Base-by-base conservation (phyloP, 768 basidiomycete species). In the Leccinum imitatum region DNA sequence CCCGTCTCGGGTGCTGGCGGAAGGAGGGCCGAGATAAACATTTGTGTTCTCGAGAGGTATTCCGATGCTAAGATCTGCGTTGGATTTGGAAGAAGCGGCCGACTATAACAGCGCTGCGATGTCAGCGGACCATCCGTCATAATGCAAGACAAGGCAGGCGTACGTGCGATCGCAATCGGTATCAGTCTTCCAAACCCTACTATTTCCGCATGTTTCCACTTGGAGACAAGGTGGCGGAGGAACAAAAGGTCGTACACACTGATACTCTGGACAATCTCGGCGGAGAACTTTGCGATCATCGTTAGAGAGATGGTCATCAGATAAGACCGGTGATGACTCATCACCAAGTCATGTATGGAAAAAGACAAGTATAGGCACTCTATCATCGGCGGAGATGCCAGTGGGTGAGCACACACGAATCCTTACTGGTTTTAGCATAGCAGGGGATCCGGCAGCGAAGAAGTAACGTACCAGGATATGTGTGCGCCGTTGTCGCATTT, bases 21-120 rank as follows among this genome's bases (percentile, higher is more conserved):
- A 17, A 90, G 75, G 48, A 91, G 75, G 8, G 80, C 76, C 4
- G 84, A 82, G 57, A 91, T 75, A n/a, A 91, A 76, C 23, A 82
- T 82, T 65, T 89, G 90, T 27, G 80, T 82, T 59, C 84, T 80
- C 39, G 77, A 65, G 19, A 90, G 75, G 64, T 78, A 79, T 54
- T 84, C 83, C 9, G 75, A 31, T 72, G 61, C 59, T 60, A 63
- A 68, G 53, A 56, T 77, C 74, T 57, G 58, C 58, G 62, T 74
- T 67, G 30, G 58, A 35, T 37, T 56, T 33, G 9, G 57, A 56
- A 41, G 59, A n/a, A 52, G 56, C 57, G 14, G 46, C 27, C 14
- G 68, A 30, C 73, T 74, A 33, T 11, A 60, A 60, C 13, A 57
- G 46, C 23, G 15, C 41, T 10, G 15, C 37, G 21, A 37, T 3